Conservation (phyloP, 192 early-diverging fungal species). For the Coemansia aciculifera region DNA sequence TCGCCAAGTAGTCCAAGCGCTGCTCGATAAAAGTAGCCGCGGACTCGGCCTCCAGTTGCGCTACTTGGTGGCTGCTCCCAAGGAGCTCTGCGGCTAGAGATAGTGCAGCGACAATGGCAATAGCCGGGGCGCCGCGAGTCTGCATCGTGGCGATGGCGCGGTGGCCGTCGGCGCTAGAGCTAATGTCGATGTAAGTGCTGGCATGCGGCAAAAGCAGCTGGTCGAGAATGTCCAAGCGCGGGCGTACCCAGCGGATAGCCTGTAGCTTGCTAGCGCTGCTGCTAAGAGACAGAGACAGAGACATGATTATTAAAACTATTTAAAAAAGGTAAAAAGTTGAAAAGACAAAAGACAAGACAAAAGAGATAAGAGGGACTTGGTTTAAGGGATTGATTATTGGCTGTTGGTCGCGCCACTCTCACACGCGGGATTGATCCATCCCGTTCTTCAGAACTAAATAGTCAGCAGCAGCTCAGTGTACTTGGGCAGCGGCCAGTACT, state of each 20-base stretch:
- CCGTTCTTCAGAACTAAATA: constrained; percentile 48
- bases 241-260: constrained; percentile 49
- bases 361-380: not conserved
- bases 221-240: constrained; percentile 76
- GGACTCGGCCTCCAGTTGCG: constrained; percentile 13
- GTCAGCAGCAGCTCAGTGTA: constrained; percentile 90
- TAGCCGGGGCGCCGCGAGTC: constrained; percentile 89
- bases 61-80: constrained; percentile 6
- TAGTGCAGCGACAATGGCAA: constrained; percentile 93
- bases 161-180: constrained; percentile 70
- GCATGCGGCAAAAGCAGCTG: constrained; percentile 90
- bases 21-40: constrained; percentile 56
- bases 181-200: constrained; percentile 72
- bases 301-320: not conserved
- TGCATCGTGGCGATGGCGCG: constrained; percentile 92
- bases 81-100: constrained; percentile 77
- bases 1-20: constrained; percentile 77
- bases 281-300: not conserved
- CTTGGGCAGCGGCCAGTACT: constrained; percentile 96
- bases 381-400: not conserved
- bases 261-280: constrained; percentile 20
- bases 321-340: not conserved
- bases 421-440: not conserved
- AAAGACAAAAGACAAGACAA: no score
- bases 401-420: not conserved